Conservation (phyloP, 345 rosid species). For the Moricandia moricandioides region DNA sequence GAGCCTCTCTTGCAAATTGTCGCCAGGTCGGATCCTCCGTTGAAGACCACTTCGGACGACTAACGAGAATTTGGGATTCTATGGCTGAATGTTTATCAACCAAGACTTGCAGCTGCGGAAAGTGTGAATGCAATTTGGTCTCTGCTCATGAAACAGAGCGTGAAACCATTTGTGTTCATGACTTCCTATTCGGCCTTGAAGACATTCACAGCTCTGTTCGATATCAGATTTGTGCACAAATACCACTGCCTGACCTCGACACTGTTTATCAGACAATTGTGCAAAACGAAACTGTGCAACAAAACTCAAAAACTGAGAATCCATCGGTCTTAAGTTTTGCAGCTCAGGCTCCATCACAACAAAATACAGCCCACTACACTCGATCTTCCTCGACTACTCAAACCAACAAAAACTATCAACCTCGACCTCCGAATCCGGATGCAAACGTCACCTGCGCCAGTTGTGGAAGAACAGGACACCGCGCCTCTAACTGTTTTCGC, state of each 20-base stretch:
- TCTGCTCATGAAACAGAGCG: not conserved
- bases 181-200: not conserved
- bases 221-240: not conserved
- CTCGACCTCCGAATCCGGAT: too few species aligned
- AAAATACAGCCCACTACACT: too few species aligned
- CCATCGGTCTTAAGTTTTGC: not conserved
- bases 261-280: not conserved
- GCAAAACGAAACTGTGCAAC: not conserved
- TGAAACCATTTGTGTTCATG: not conserved
- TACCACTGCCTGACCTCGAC: not conserved
- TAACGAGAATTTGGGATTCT: not conserved
- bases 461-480: too few species aligned
- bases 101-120: not conserved
- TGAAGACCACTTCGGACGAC: not conserved
- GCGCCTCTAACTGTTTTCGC: too few species aligned
- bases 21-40: not conserved
- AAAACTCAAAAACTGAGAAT: too few species aligned
- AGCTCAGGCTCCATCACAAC: not conserved
- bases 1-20: not conserved
- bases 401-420: too few species aligned
- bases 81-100: not conserved
- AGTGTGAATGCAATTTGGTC: not conserved
- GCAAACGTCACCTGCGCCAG: too few species aligned
- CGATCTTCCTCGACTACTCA: too few species aligned
- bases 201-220: not conserved